These are phyloP conservation scores for Cordyceps militaris DNA, from an alignment of 2,329 filamentous ascomycete species.

Conservation along the genomic window DNA sequence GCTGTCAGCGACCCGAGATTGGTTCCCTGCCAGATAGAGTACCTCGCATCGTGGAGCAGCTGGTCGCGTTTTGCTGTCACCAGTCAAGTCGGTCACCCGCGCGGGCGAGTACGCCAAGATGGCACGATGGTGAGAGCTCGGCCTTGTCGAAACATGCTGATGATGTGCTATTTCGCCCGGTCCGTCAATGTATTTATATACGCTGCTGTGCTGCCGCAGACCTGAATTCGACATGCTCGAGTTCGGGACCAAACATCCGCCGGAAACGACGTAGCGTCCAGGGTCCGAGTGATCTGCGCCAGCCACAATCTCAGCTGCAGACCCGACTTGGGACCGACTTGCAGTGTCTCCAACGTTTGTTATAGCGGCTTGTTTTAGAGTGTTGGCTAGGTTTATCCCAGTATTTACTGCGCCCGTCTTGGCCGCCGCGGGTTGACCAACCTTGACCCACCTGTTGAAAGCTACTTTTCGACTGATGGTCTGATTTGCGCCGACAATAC, in stretches of 20 bases:
- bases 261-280: slow-evolving; percentile 2
- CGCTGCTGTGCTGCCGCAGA: neutral
- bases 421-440: neutral
- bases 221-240: neutral
- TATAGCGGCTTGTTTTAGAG: too few relatives aligned
- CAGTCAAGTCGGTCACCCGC: neutral
- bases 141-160: neutral
- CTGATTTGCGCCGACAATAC: neutral
- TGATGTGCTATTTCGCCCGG: too few relatives aligned
- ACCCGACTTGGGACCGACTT: too few relatives aligned
- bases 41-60: slow-evolving; percentile 1
- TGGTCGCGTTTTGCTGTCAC: neutral
- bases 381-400: neutral
- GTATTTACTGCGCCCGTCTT: neutral
- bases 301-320: neutral
- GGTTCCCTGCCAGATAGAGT: slow-evolving; percentile 10
- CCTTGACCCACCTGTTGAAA: slow-evolving; percentile 6
- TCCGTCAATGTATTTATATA: neutral
- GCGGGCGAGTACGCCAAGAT: neutral
- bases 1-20: slow-evolving; percentile 8
- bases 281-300: neutral
- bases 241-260: neutral
- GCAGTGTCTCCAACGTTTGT: neutral
- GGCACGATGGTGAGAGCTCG: neutral
- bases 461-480: slow-evolving; percentile 5